These are phyloP conservation scores for Cryphonectria radicalis DNA, from an alignment of 2,329 filamentous ascomycete species.

Conservation along the genomic window DNA sequence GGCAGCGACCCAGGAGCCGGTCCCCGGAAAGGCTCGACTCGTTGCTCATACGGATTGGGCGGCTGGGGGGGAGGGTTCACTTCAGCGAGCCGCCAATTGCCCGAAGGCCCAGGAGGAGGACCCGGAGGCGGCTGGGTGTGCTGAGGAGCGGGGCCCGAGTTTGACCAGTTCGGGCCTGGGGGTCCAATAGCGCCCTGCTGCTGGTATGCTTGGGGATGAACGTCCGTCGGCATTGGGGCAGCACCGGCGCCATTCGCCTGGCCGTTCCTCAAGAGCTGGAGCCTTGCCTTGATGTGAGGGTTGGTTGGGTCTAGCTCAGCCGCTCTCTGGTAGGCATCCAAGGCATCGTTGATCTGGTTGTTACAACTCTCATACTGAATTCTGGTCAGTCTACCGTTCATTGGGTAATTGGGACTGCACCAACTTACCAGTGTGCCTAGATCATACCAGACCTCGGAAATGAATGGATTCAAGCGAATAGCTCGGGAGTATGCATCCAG, in stretches of 20 bases:
- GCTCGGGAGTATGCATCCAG: slow-evolving; percentile 96
- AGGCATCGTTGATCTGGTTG: slow-evolving; percentile 94
- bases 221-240: slow-evolving; percentile 92
- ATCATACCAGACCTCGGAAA: slow-evolving; percentile 99
- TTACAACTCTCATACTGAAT: slow-evolving; percentile 94
- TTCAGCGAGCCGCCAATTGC: slow-evolving; percentile 73
- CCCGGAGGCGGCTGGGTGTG: slow-evolving; percentile 44
- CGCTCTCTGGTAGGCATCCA: slow-evolving; percentile 93
- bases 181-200: slow-evolving; percentile 79
- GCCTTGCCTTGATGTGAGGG: slow-evolving; percentile 92
- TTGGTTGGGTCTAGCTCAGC: slow-evolving; percentile 93
- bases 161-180: slow-evolving; percentile 87
- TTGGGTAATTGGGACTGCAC: slow-evolving; percentile 30
- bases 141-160: slow-evolving; percentile 69
- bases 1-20: slow-evolving; percentile 62
- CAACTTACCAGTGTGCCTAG: slow-evolving; percentile 84
- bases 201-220: slow-evolving; percentile 94
- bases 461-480: slow-evolving; percentile 95
- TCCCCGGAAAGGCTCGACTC: slow-evolving; percentile 69
- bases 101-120: slow-evolving; percentile 60
- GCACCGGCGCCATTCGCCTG: slow-evolving; percentile 73
- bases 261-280: slow-evolving; percentile 85
- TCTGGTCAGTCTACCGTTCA: slow-evolving; percentile 30
- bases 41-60: slow-evolving; percentile 80
- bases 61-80: slow-evolving; percentile 77